These are phyloP conservation scores for Ramalina peruviana DNA, from an alignment of 495 filamentous ascomycete genomes.

Conservation along the genomic window DNA sequence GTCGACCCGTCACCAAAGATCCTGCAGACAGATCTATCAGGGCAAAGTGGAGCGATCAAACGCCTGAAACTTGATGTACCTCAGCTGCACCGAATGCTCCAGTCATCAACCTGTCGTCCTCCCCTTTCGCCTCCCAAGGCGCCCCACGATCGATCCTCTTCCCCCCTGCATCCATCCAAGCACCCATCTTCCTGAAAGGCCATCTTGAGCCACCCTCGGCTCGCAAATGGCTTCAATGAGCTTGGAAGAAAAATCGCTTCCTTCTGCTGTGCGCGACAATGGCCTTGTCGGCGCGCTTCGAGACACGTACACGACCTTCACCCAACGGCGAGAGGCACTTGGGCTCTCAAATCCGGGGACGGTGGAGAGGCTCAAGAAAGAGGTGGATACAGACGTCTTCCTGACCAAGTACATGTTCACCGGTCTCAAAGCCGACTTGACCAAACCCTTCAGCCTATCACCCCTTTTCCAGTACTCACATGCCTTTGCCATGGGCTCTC, in stretches of 20 bases:
- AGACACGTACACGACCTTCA: conserved; percentile 72
- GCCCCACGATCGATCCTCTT: neutral
- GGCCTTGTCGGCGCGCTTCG: conserved; percentile 50
- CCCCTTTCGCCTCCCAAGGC: neutral
- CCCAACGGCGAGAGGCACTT: conserved; percentile 69
- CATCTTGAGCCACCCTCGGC: neutral
- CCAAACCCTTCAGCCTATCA: conserved; percentile 81
- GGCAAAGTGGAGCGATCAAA: too few species aligned
- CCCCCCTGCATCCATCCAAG: neutral
- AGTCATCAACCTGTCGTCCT: too few species aligned
- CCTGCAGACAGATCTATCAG: too few species aligned
- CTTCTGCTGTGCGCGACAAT: conserved; percentile 56
- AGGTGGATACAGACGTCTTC: conserved; percentile 90
- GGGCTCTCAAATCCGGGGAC: conserved; percentile 85
- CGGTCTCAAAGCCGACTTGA: conserved; percentile 86
- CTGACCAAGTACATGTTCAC: conserved; percentile 91
- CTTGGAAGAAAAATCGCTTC: conserved; percentile 30
- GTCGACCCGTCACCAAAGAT: too few species aligned
- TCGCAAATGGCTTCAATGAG: conserved; percentile 25
- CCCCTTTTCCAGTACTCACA: conserved; percentile 96
- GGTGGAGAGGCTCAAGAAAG: conserved; percentile 77
- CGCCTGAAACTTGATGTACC: too few species aligned
- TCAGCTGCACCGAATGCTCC: too few species aligned
- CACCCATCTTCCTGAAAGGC: neutral
- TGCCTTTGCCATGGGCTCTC: conserved; percentile 81